Base-by-base conservation (phyloP, 768 basidiomycete genomes). In the Candolleomyces efflorescens region DNA sequence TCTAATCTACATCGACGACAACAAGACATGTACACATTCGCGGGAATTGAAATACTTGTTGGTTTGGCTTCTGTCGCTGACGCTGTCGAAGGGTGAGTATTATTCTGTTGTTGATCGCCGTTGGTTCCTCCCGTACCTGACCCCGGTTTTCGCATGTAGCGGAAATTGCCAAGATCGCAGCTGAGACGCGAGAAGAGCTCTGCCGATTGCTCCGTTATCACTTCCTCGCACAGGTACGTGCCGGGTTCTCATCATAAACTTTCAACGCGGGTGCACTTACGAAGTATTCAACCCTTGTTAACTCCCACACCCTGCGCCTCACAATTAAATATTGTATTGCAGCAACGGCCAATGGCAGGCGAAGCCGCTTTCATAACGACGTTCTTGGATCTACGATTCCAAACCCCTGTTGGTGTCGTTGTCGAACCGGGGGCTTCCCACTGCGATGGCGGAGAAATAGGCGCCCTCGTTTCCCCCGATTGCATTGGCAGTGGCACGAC, bases 11-110 rank as follows among this genome's bases (percentile, higher is more conserved):
- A 39, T 52, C 26, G 43, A 55, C 46, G 53, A 47, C 32, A 51
- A 62, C 27, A 58, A 56, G 22, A 62, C n/a, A 15, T 27, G 24
- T 24, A n/a, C 27, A 13, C 56, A 53, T 48, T 50, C 44, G 22
- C 59, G 24, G 39, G 65, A 69, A 41, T 54, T 74, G 46, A 63
- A 67, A 44, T 56, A 65, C 24, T 59, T 79, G 36, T 55, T 72
- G 54, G 61, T 78, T 43, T 80, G 76, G 76, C 55, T 78, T 39
- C 70, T 79, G 20, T 75, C 73, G 60, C 64, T 78, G 24, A 67
- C 71, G 7, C 61, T 79, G 56, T 71, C 71, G 53, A 73, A 69
- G 63, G 62, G 79, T 80, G 64, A 59, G 78, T 65, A 55, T 59
- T 55, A 44, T 56, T 53, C 50, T 36, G 18, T 54, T 49, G 53